Percentiles rank a stretch among this genome's conserved stretches.
Conservation (phyloP, 192 early-diverging fungal species). For the Coemansia sp. region DNA sequence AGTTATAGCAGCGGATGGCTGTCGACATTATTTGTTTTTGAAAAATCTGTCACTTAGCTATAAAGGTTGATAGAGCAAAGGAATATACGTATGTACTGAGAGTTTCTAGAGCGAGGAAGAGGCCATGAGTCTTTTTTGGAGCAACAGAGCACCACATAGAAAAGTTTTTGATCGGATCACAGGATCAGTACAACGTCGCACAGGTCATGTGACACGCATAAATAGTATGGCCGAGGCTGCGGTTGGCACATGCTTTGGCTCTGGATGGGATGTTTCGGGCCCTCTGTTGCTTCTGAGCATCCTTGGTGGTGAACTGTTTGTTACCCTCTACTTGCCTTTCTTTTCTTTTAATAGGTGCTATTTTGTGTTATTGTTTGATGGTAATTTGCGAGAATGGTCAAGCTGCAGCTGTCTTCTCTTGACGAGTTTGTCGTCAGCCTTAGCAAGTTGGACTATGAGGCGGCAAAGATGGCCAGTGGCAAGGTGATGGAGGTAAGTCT, state of each 20-base stretch:
- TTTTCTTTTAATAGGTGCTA: not conserved
- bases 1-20: conserved; percentile 56
- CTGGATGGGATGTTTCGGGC: not conserved
- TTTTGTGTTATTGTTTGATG: not conserved
- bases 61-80: not conserved
- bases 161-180: conserved; percentile 33
- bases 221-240: not conserved
- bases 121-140: not conserved
- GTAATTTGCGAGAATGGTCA: conserved; percentile 21
- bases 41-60: not conserved
- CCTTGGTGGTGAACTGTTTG: not conserved
- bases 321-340: not conserved
- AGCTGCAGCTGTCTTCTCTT: conserved; percentile 43
- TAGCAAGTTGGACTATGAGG: conserved; percentile 51
- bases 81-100: conserved; percentile 1
- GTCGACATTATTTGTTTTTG: not conserved
- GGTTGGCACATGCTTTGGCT: not conserved
- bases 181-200: not conserved
- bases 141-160: not conserved
- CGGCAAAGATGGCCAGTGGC: conserved; percentile 45
- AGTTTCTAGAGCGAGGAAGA: not conserved
- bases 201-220: conserved; percentile 4
- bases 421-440: conserved; percentile 46
- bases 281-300: not conserved
- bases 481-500: conserved; percentile 52